Evolutionary conservation across 345 rosid genomes (phyloP), one percentile per base, ranked within the genome.

Genomic region (Pseudoturritis turrita): DNA sequence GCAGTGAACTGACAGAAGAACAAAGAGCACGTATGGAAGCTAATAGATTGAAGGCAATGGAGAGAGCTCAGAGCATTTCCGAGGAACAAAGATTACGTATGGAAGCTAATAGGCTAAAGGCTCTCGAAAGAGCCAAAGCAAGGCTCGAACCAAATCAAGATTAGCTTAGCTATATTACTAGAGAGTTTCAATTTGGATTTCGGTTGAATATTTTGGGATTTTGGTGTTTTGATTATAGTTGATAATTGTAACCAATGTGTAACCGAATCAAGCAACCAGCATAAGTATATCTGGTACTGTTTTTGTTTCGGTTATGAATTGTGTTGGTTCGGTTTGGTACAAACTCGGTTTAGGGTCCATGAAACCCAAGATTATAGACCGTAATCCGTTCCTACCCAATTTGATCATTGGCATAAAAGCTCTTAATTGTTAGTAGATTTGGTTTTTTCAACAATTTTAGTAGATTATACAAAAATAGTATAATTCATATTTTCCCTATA

Each of bases 71-170:
- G 43, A 68, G 49, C 50, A 65, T 95, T 23, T 83, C 98, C 0
- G 96, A 87, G 19, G 97, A 86, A 70, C 97, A 91, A 83, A 86
- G 70, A 73, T 74, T 85, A 71, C 96, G 99, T 2, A 95, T 91
- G 87, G 97, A 89, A 84, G 86, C 87, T 65, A 91, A 84, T 76
- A 84, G 94, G 79, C 62, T 86, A 70, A 95, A 86, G 77, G 98
- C 99, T 45, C 71, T 89, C 3, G 94, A 91, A 75, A 82, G 76
- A 79, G 98, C 96, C 64, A 92, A 89, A 31, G 82, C 85, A 89
- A 89, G 52, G 77, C 84, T 53, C 55, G 28, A 31, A 57, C 47
- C 39, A 39, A 70, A 22, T 47, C 70, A 75, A 75, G 52, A 51
- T 5, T 75, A 75, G 55, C 28, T 11, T 45, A 21, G 31, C 41